These are phyloP conservation scores for Chrysanthemum lavandulifolium DNA, from an alignment of 129 eudicot species.

Conservation along the genomic window DNA sequence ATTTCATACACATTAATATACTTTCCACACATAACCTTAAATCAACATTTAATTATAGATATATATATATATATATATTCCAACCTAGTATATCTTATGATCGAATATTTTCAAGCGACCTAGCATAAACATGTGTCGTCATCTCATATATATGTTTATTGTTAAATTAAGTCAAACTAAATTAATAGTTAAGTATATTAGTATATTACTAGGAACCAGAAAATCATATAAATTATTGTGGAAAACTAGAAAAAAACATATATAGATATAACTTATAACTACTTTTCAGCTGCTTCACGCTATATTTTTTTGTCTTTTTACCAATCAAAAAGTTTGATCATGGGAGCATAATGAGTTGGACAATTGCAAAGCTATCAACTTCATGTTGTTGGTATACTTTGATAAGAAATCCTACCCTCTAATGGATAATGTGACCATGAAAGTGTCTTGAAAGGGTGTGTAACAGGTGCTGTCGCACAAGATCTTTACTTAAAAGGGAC, in stretches of 20 bases:
- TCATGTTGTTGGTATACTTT: neutral
- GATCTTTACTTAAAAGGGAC: no score
- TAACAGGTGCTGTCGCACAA: no score
- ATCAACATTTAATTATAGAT: neutral
- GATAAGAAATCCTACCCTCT: neutral
- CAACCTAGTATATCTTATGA: neutral
- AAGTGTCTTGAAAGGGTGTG: no score
- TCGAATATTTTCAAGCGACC: no score
- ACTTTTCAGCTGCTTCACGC: conserved; percentile 28
- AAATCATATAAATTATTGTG: neutral
- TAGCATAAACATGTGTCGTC: no score
- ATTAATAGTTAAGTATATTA: neutral
- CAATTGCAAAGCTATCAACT: conserved; percentile 3
- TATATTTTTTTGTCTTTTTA: conserved; percentile 5
- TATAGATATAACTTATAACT: neutral
- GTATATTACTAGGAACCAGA: neutral
- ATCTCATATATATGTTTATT: no score
- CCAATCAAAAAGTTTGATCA: conserved; percentile 23
- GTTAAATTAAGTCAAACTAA: no score
- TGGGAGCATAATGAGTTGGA: conserved; percentile 19
- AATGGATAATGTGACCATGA: neutral
- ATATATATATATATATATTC: neutral
- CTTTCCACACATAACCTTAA: neutral
- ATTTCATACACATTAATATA: neutral
- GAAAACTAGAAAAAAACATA: no score